Conservation (phyloP, 352 stramenopile species). For the Globisporangium apiculatum region DNA sequence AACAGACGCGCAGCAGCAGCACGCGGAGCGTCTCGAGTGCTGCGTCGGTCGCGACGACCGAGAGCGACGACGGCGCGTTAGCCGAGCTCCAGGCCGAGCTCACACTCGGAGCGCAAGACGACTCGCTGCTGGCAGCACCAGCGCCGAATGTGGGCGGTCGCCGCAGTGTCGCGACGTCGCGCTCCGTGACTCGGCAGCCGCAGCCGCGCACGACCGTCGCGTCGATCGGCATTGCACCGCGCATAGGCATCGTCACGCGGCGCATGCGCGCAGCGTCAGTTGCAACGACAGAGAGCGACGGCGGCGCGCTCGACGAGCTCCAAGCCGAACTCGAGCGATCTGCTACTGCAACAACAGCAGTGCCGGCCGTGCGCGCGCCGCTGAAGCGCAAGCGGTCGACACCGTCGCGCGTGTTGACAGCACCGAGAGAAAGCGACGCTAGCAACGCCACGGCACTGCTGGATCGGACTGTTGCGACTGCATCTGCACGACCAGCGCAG, state of each 20-base stretch:
- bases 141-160: not conserved
- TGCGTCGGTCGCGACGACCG: conserved; percentile 16
- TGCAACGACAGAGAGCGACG: conserved; percentile 3
- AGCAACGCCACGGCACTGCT: not conserved
- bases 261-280: conserved; percentile 6
- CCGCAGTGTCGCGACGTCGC: not conserved
- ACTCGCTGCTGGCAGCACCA: not conserved
- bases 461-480: too few relatives aligned
- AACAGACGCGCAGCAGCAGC: not conserved
- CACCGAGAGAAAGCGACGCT: too few relatives aligned
- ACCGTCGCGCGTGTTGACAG: too few relatives aligned
- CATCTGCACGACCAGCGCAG: too few relatives aligned
- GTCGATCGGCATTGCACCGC: conserved; percentile 5
- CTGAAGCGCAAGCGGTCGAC: too few relatives aligned
- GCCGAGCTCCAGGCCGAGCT: conserved; percentile 28
- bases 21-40: conserved; percentile 5
- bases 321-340: conserved; percentile 7
- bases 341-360: conserved; percentile 5
- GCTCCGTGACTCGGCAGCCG: not conserved
- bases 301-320: conserved; percentile 1
- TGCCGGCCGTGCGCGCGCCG: not conserved
- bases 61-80: conserved; percentile 24
- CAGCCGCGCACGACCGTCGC: not conserved
- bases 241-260: not conserved
- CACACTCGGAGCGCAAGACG: conserved; percentile 1